These are phyloP conservation scores for Trichoderma guizhouense DNA, from an alignment of 2,329 filamentous ascomycete species.

Conservation along the genomic window DNA sequence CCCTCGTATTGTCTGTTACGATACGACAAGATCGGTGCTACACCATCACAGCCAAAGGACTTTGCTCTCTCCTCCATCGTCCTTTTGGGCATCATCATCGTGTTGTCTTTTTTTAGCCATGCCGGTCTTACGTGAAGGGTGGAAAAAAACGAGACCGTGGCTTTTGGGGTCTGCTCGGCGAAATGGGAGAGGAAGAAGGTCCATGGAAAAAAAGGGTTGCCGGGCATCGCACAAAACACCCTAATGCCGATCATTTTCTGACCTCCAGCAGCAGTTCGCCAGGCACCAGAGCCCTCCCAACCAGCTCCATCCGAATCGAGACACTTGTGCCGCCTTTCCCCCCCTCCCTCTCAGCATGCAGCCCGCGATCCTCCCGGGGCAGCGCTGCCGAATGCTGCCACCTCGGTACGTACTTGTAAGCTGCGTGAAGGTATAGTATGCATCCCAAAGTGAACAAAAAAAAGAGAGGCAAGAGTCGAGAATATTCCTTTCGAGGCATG, in stretches of 20 bases:
- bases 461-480: background rate
- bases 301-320: background rate
- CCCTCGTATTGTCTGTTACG: background rate
- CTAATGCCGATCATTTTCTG: constrained; percentile 1
- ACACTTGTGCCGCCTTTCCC: background rate
- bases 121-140: background rate
- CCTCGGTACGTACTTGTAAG: background rate
- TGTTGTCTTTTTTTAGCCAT: background rate
- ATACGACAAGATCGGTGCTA: constrained; percentile 1
- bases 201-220: background rate
- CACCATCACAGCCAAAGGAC: background rate
- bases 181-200: background rate
- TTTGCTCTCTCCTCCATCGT: background rate
- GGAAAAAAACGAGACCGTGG: background rate
- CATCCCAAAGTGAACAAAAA: background rate
- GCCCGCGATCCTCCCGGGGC: background rate
- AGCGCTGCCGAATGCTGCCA: background rate
- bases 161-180: background rate
- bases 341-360: background rate
- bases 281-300: background rate
- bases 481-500: background rate
- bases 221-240: background rate
- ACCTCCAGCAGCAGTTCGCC: background rate
- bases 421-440: background rate
- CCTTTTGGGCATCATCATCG: background rate